These are phyloP conservation scores for Syncephalastrum contaminatum DNA, from an alignment of 371 early-diverging fungal genomes.

Conservation along the genomic window DNA sequence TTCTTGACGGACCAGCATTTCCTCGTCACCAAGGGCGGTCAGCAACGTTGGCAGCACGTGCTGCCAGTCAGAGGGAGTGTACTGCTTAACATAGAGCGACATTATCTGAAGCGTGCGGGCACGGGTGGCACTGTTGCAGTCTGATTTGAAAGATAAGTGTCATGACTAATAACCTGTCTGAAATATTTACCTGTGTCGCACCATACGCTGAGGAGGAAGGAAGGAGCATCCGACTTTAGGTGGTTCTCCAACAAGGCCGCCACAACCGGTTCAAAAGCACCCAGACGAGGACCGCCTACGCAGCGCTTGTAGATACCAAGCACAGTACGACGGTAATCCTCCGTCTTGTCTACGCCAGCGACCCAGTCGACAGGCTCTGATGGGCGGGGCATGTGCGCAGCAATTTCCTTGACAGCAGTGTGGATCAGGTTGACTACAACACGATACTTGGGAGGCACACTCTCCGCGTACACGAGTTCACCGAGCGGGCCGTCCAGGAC, in stretches of 20 bases:
- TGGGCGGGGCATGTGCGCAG: not conserved
- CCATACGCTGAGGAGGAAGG: conserved; percentile 70
- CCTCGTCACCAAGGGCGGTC: conserved; percentile 55
- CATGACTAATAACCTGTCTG: not conserved
- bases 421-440: conserved; percentile 18
- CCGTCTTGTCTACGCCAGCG: not conserved
- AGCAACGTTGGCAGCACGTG: conserved; percentile 77
- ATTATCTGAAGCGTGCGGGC: conserved; percentile 68
- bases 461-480: too few relatives aligned
- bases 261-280: conserved; percentile 52
- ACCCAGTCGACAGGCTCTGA: not conserved
- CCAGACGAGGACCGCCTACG: conserved; percentile 38
- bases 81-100: conserved; percentile 53
- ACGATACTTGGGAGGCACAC: not conserved
- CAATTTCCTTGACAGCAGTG: conserved; percentile 10
- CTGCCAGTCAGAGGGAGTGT: conserved; percentile 68
- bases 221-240: conserved; percentile 53
- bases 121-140: conserved; percentile 31
- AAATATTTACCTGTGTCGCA: conserved; percentile 31
- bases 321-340: conserved; percentile 1
- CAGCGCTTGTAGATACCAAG: conserved; percentile 47
- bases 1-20: conserved; percentile 56
- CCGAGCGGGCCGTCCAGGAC: too few relatives aligned
- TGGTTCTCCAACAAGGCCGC: conserved; percentile 56
- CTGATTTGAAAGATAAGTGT: not conserved